Base-by-base conservation (phyloP, 768 basidiomycete species). In the Candolleomyces aberdarensis region DNA sequence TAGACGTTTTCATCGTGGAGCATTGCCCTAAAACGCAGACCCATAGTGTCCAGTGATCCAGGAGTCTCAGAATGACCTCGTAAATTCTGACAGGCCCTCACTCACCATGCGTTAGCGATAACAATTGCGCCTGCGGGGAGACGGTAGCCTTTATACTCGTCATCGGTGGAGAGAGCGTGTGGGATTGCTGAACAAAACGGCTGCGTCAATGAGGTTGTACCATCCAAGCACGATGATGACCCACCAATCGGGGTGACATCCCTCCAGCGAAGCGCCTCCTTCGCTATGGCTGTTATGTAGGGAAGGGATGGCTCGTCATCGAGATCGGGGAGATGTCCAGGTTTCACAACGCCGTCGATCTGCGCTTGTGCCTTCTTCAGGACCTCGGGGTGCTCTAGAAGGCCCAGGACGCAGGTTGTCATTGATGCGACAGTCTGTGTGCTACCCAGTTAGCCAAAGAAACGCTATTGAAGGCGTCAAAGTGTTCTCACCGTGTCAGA, bases 1-100 rank as follows among this genome's bases (percentile, higher is more conserved):
- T 77, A 80, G 32, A 66, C 68, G 9, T 63, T 57, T 50, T 76
- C 74, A 41, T 83, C 71, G 52, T 74, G 77, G 1, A 76, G 71
- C 56, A 82, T 74, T 1, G 75, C 74, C 80, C 80, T 80, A 31
- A 19, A 40, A n/a, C 8, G 44, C 59, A 29, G 31, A 49, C 3
- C 8, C 5, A 0, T 54, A 13, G 20, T 10, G 31, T 41, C 6
- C 1, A 36, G 36, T 36, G 8, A 8, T 11, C 11, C 36, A 36
- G 36, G 11, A 36, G 36, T 6, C 36, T 1, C 11, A 11, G 36
- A 36, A 36, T 6, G 36, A 2, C 36, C 36, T 7, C 6, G 36
- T 36, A 36, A 36, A 26, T 26, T 26, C 11, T 36, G 36, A 44
- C 36, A 17, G 41, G 2, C 39, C 17, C 10, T 17, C 29, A 52